Conservation (phyloP, 306 rosid genomes). For the Trifolium subterraneum region DNA sequence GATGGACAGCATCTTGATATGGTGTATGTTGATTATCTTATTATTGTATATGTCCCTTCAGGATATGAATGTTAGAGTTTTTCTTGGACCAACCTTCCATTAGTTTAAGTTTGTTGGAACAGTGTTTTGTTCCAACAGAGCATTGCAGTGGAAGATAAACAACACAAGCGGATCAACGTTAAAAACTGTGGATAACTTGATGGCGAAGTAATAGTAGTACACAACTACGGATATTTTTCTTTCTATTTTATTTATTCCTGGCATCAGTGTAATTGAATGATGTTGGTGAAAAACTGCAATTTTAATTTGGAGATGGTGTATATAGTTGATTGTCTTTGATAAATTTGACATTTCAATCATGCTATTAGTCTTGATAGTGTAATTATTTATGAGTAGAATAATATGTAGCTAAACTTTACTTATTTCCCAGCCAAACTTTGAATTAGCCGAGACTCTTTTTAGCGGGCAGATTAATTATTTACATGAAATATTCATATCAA, state of each 20-base stretch:
- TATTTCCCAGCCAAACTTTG: too few relatives aligned
- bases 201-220: conserved; percentile 1
- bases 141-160: background rate
- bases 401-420: too few relatives aligned
- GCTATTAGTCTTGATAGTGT: background rate
- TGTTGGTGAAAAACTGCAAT: background rate
- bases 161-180: conserved; percentile 8
- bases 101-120: conserved; percentile 34
- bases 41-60: conserved; percentile 10
- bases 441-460: background rate
- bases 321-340: background rate
- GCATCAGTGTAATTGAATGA: background rate
- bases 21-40: conserved; percentile 16
- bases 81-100: conserved; percentile 13
- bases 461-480: background rate
- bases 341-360: background rate
- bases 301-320: too few relatives aligned
- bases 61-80: background rate
- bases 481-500: too few relatives aligned
- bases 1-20: conserved; percentile 60
- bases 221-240: background rate
- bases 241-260: background rate
- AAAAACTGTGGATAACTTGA: conserved; percentile 9
- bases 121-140: conserved; percentile 24
- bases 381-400: too few relatives aligned